These are phyloP conservation scores for Trichophyton simii DNA, from an alignment of 2,329 filamentous ascomycete species.

Conservation along the genomic window DNA sequence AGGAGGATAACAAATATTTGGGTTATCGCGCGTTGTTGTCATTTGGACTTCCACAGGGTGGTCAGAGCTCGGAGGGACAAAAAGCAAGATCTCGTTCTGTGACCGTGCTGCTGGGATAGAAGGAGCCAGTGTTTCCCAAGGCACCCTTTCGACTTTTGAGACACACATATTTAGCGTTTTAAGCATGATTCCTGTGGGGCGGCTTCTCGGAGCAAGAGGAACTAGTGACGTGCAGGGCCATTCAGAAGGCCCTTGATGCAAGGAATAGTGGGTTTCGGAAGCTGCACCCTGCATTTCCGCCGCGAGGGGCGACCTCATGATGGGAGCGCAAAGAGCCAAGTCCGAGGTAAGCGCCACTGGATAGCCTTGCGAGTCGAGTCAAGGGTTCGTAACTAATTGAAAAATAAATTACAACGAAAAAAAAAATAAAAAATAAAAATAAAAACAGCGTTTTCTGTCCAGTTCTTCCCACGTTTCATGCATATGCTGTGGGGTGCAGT, in stretches of 20 bases:
- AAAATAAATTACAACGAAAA: neutral
- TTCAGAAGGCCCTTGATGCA: neutral
- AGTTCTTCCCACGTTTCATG: slow-evolving; percentile 2
- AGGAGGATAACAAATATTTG: neutral
- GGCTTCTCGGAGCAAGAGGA: neutral
- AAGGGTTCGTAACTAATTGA: neutral
- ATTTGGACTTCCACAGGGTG: neutral
- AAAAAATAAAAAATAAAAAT: neutral
- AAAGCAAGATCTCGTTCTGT: neutral
- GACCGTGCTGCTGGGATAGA: neutral
- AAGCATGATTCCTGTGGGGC: neutral
- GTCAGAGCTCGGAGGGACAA: neutral
- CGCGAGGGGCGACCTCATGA: slow-evolving; percentile 1
- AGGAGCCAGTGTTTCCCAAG: neutral
- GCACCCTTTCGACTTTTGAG: neutral
- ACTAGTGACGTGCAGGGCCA: slow-evolving; percentile 1
- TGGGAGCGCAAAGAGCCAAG: neutral
- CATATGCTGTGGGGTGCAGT: neutral
- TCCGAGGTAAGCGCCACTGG: slow-evolving; percentile 3
- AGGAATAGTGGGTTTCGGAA: slow-evolving; percentile 1
- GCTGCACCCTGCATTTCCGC: neutral
- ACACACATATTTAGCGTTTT: neutral
- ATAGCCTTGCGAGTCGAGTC: slow-evolving; percentile 1
- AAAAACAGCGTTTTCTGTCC: neutral
- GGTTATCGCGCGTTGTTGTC: neutral